Evolutionary conservation across 2,329 filamentous ascomycete genomes (phyloP), one percentile per base, ranked within the genome.

Genomic region (Fusarium buxicola): DNA sequence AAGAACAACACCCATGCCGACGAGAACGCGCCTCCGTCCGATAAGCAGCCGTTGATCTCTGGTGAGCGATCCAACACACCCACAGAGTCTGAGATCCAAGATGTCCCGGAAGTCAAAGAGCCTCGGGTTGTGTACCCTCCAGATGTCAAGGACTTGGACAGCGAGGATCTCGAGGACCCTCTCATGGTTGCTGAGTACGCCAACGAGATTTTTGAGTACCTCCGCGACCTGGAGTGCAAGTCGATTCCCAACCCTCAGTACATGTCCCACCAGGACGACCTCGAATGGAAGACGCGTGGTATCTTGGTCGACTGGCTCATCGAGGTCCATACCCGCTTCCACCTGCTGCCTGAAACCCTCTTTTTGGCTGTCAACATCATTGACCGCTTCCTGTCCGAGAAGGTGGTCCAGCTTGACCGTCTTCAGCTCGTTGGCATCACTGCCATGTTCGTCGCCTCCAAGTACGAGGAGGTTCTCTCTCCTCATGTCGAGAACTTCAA

Each of bases 371-470:
- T 97, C 84, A 99, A 98, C 85, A 93, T 98, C 76, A 96, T 98
- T 74, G 95, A 99, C 77, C 94, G 95, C 59, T 99, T 98, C 82
- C 86, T 99, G 41, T 97, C 94, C 0, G 88, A 89, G 73, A 97
- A 98, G 82, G 90, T 97, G 28, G 95, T 99, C 40, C 92, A 96
- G 79, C 88, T 99, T 41, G 94, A 98, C 76, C 93, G 94, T 61
- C 89, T 99, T 7, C 95, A 99, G 79, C 86, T 99, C 8, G 95
- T 99, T 56, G 95, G 95, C 73, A 94, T 98, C 72, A 97, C 95
- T 21, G 95, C 94, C 77, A 98, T 99, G 95, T 98, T 98, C 82
- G 97, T 98, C 73, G 95, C 95, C 11, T 96, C 94, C 73, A 99
- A 99, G 82, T 99, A 98, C 76, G 94, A 99, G 79, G 95, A 99